Evolutionary conservation across 345 rosid genomes (phyloP), one percentile per base, ranked within the genome.

Genomic region (Eucalyptus camaldulensis): DNA sequence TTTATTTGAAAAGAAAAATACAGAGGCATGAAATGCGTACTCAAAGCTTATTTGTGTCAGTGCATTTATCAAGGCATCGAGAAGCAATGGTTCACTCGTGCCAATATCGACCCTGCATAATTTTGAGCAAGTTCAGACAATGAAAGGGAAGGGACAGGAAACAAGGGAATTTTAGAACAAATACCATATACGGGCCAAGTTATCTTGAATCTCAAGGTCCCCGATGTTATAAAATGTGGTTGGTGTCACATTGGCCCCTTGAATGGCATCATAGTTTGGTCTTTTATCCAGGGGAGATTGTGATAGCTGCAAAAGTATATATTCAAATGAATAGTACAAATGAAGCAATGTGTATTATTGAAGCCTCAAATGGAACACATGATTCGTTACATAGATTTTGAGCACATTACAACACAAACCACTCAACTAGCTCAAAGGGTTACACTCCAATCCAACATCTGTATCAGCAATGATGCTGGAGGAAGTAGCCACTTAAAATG

Each of bases 21-120:
- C 81, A 40, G 54, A 60, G 49, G 62, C 16, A 37, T 43, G 17
- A 43, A 87, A 87, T 90, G 88, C 97, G 91, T 93, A 96, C 99
- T 97, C 99, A 2, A 98, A 94, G 92, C 99, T 97, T 89, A 97
- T 94, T 90, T 96, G 99, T 58, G 96, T 96, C 94, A 96, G 90
- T 22, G 98, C 98, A 90, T 97, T 96, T 62, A 97, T 94, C 92
- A 97, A 85, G 92, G 94, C 92, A 87, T 97, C 99, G 37, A 97
- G 94, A 90, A 97, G 91, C 95, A 97, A 91, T 37, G 98, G 96
- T 89, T 97, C 98, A 7, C 93, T 89, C 29, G 93, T 96, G 76
- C 99, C 98, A 88, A 97, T 95, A 91, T 96, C 99, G 10, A 96
- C 95, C 99, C 98, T 97, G 90, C 56, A 88, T 33, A 54, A 43